Conservation (phyloP, 2,329 filamentous ascomycete genomes). For the Xylariaceae sp. region DNA sequence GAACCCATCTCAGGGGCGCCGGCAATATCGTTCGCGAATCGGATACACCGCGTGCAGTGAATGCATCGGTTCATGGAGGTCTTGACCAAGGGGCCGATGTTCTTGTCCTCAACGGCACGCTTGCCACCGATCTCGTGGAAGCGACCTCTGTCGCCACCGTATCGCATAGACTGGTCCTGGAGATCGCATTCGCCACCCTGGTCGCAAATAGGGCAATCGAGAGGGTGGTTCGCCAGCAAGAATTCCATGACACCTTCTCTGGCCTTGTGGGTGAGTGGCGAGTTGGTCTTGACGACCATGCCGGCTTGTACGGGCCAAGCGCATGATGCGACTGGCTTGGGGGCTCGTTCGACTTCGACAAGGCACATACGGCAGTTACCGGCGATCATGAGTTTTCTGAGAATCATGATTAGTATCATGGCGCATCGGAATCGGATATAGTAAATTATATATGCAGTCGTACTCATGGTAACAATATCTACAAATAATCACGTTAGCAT, state of each 20-base stretch:
- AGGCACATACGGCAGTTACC: slow-evolving; percentile 99
- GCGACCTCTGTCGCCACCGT: slow-evolving; percentile 89
- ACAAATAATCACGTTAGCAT: slow-evolving; percentile 12
- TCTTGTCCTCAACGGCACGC: slow-evolving; percentile 98
- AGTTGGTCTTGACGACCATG: slow-evolving; percentile 99
- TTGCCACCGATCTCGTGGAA: slow-evolving; percentile 97
- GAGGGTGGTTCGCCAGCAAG: slow-evolving; percentile 87
- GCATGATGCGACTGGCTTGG: slow-evolving; percentile 96
- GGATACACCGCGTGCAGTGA: slow-evolving; percentile 95
- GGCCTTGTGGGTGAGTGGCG: slow-evolving; percentile 92
- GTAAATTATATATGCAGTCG: slow-evolving; percentile 35
- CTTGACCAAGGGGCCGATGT: slow-evolving; percentile 96
- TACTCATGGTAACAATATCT: slow-evolving; percentile 99
- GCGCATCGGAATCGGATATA: slow-evolving; percentile 14
- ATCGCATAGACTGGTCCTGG: slow-evolving; percentile 99
- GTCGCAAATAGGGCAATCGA: slow-evolving; percentile 97
- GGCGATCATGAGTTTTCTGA: slow-evolving; percentile 94
- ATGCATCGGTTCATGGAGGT: slow-evolving; percentile 99
- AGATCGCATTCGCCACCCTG: slow-evolving; percentile 99
- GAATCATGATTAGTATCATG: slow-evolving; percentile 37
- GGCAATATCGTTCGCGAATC: slow-evolving; percentile 95
- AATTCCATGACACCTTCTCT: slow-evolving; percentile 99
- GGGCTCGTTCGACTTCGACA: slow-evolving; percentile 93
- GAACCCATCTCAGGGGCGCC: slow-evolving; percentile 94
- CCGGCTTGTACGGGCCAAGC: slow-evolving; percentile 98